Percentiles rank a stretch among this genome's conserved stretches.
These are phyloP conservation scores for Starmerella potacharoeniae DNA, from an alignment of 805 yeast species.

Conservation along the genomic window DNA sequence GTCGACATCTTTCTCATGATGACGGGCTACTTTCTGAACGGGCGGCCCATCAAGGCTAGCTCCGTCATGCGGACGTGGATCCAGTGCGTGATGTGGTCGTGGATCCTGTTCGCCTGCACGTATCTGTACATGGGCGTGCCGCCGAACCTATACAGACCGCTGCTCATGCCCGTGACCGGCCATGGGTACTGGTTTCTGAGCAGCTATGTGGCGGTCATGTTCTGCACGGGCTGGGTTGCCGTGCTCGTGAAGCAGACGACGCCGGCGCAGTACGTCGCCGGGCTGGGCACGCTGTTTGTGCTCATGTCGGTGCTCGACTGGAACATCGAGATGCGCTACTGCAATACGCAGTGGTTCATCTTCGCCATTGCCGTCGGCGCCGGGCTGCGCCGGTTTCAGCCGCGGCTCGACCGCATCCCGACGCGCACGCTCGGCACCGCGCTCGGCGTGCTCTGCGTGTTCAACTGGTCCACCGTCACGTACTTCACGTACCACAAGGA, in stretches of 20 bases:
- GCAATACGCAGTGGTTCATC: conserved; percentile 11
- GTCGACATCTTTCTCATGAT: conserved; percentile 14
- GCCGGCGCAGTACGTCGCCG: conserved; percentile 7
- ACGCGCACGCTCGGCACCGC: neutral
- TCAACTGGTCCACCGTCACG: conserved; percentile 6
- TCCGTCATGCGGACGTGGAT: conserved; percentile 14
- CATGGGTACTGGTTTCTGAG: conserved; percentile 15
- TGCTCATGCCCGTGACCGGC: conserved; percentile 4
- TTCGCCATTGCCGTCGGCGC: conserved; percentile 12
- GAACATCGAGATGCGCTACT: conserved; percentile 1
- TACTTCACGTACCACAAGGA: neutral
- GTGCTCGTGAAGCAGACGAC: conserved; percentile 6
- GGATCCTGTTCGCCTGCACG: neutral
- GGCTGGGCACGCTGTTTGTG: conserved; percentile 1
- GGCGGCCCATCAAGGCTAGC: conserved; percentile 4
- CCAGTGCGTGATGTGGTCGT: conserved; percentile 14
- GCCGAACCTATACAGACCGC: neutral
- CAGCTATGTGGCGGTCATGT: conserved; percentile 7
- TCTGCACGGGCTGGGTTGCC: conserved; percentile 12
- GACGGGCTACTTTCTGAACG: conserved; percentile 15
- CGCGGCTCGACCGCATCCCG: conserved; percentile 1
- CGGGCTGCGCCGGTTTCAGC: conserved; percentile 3
- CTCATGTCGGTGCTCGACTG: conserved; percentile 4
- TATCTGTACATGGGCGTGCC: neutral
- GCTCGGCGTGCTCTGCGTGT: neutral